phyloP scores from a whole-genome alignment of 305 asterid species.

The Rubia balearica region DNA sequence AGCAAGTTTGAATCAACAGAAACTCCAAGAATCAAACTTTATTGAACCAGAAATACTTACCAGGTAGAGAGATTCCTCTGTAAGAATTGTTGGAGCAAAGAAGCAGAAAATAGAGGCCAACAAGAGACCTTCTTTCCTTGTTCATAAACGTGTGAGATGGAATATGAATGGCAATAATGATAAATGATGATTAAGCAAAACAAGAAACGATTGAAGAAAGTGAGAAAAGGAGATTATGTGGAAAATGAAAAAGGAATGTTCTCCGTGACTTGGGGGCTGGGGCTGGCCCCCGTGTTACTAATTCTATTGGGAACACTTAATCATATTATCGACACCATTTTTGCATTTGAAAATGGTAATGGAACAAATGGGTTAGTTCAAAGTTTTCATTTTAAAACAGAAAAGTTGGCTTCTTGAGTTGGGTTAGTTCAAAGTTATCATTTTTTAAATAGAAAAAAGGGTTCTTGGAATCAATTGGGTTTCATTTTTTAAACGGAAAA shows the following conservation, averaged over 20 bases:
- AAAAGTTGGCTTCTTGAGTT: not conserved
- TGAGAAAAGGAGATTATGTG: conserved; percentile 3
- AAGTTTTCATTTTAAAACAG: not conserved
- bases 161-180: not conserved
- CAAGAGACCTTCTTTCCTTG: not conserved
- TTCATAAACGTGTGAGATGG: conserved; percentile 1
- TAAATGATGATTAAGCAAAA: not conserved
- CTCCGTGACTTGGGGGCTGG: not conserved
- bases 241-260: conserved; percentile 14
- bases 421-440: too few species aligned
- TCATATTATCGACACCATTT: not conserved
- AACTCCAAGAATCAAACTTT: conserved; percentile 4
- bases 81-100: not conserved
- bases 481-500: too few species aligned
- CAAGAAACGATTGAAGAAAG: not conserved
- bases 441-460: too few species aligned
- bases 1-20: conserved; percentile 8
- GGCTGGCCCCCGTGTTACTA: not conserved
- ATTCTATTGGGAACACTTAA: not conserved
- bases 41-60: not conserved
- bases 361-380: not conserved
- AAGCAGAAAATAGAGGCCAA: not conserved
- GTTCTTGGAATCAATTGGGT: too few species aligned
- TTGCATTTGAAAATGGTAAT: not conserved
- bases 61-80: conserved; percentile 11